Percentiles rank a stretch among this genome's conserved stretches.
These are phyloP conservation scores for Moesziomyces sp. DNA, from an alignment of 1,284 basidiomycete genomes.

Conservation along the genomic window DNA sequence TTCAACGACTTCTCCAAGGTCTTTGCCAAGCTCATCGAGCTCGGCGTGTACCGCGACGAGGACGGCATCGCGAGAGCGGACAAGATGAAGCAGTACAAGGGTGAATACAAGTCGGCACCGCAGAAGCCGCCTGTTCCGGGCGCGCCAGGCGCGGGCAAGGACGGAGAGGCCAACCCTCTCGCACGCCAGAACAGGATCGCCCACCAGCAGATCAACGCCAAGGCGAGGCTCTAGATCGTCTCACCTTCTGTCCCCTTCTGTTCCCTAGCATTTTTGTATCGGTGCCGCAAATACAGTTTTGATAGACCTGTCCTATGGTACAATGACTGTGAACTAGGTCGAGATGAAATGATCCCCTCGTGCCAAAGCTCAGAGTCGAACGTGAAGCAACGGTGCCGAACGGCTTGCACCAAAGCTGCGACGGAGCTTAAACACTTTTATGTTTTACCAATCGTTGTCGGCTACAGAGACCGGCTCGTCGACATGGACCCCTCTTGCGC, in stretches of 20 bases:
- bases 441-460: constrained; percentile 27
- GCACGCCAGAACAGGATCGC: constrained; percentile 42
- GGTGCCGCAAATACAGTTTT: neutral
- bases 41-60: constrained; percentile 67
- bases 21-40: constrained; percentile 68
- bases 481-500: constrained; percentile 18
- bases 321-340: neutral
- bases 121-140: constrained; percentile 52
- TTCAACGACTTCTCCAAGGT: constrained; percentile 71
- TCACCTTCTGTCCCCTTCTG: neutral
- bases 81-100: constrained; percentile 55
- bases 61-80: constrained; percentile 61
- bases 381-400: too few relatives aligned
- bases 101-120: constrained; percentile 62
- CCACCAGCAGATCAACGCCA: constrained; percentile 10
- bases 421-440: neutral
- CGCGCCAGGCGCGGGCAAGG: constrained; percentile 50
- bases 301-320: constrained; percentile 21
- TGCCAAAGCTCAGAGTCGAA: too few relatives aligned
- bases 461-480: constrained; percentile 3
- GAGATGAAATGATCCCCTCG: too few relatives aligned
- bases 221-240: constrained; percentile 39
- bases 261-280: constrained; percentile 9
- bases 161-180: constrained; percentile 46
- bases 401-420: neutral